Evolutionary conservation across 139 green algal genomes (phyloP).

Genomic region (Chlamydomonas urium): DNA sequence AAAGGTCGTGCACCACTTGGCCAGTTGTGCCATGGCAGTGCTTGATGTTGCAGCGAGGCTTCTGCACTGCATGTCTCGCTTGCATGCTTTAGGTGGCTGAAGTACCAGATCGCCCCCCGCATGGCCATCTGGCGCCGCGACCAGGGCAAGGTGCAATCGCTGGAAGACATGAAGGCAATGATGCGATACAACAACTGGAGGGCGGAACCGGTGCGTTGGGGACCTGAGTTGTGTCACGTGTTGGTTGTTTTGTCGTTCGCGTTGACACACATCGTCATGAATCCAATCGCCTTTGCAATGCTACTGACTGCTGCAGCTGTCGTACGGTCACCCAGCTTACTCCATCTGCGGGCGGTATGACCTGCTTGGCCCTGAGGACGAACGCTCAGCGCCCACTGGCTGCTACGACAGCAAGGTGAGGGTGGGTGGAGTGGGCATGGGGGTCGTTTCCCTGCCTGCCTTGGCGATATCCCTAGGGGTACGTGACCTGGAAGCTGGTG

Average conservation of each 20-base stretch:
- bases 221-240: background rate
- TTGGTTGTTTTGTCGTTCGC: background rate
- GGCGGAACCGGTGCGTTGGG: background rate
- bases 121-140: conserved; percentile 74
- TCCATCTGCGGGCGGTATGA: conserved; percentile 12
- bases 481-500: too few relatives aligned
- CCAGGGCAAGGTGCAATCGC: conserved; percentile 32
- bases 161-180: conserved; percentile 53
- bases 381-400: background rate
- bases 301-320: conserved; percentile 4
- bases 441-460: background rate
- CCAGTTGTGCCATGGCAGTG: too few relatives aligned
- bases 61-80: too few relatives aligned
- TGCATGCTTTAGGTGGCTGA: conserved; percentile 18
- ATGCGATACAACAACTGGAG: conserved; percentile 45
- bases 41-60: too few relatives aligned
- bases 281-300: background rate
- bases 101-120: conserved; percentile 48
- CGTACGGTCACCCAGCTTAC: background rate
- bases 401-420: conserved; percentile 15
- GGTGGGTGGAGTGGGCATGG: background rate
- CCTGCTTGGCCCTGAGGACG: background rate
- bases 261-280: background rate
- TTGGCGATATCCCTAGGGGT: background rate
- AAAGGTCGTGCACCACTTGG: too few relatives aligned